phyloP scores from a whole-genome alignment of 352 stramenopile species.

The Phytopythium cucurbitacearum region DNA sequence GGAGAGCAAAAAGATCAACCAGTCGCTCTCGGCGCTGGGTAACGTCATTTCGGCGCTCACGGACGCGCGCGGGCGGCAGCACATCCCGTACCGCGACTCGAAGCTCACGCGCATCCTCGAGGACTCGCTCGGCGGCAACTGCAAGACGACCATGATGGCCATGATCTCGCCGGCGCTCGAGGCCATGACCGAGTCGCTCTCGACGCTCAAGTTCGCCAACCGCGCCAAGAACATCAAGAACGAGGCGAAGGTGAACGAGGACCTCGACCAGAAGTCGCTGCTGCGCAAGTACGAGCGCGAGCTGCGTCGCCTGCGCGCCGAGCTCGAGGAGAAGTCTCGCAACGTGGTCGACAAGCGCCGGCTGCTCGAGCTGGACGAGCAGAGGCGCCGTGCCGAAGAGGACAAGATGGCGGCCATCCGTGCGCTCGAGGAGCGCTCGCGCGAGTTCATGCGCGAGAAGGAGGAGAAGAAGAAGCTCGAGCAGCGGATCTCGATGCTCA shows the following conservation, averaged over 20 bases:
- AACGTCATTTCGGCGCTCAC: constrained; percentile 91
- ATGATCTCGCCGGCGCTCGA: constrained; percentile 92
- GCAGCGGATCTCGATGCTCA: constrained; percentile 90
- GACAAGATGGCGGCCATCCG: constrained; percentile 95
- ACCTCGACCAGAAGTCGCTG: constrained; percentile 91
- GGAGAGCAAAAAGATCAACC: constrained; percentile 93
- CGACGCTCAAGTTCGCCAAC: constrained; percentile 94
- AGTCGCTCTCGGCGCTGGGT: constrained; percentile 86
- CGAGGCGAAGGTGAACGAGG: constrained; percentile 88
- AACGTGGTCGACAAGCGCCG: constrained; percentile 93
- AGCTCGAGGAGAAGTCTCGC: constrained; percentile 90
- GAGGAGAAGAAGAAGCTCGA: constrained; percentile 95
- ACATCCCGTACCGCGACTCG: constrained; percentile 92
- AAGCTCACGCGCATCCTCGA: constrained; percentile 93
- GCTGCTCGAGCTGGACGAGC: constrained; percentile 88
- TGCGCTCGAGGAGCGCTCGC: constrained; percentile 86
- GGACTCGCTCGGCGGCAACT: constrained; percentile 89
- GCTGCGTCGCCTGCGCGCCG: constrained; percentile 88
- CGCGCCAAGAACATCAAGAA: constrained; percentile 93
- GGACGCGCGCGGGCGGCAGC: constrained; percentile 78
- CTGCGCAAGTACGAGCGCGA: constrained; percentile 95
- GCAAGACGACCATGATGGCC: constrained; percentile 96
- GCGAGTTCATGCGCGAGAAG: constrained; percentile 94
- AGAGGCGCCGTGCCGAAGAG: constrained; percentile 86
- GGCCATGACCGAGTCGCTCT: constrained; percentile 89